phyloP scores from a whole-genome alignment of 2,329 filamentous ascomycete genomes.

The Xylariaceae sp. region DNA sequence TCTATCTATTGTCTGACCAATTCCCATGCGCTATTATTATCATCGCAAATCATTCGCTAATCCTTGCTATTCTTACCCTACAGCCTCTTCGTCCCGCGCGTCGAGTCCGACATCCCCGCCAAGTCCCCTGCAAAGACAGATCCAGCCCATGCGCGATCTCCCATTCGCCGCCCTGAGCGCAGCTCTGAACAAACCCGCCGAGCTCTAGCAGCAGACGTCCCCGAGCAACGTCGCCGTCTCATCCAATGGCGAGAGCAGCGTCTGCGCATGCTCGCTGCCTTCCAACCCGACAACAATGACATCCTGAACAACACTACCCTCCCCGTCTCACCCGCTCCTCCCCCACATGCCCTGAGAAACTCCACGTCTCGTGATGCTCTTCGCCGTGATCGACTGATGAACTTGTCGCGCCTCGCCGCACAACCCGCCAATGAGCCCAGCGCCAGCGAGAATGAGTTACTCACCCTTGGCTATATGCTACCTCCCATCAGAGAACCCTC shows the following conservation, averaged over 20 bases:
- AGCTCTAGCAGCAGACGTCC: neutral
- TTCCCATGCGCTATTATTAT: neutral
- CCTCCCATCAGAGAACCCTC: too few species aligned
- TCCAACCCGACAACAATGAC: slow-evolving; percentile 15
- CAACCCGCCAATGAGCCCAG: too few species aligned
- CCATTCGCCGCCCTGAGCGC: slow-evolving; percentile 36
- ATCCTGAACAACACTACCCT: neutral
- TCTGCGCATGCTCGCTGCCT: slow-evolving; percentile 26
- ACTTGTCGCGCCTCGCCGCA: too few species aligned
- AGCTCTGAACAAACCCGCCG: neutral
- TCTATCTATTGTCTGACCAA: slow-evolving; percentile 1
- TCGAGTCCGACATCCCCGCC: slow-evolving; percentile 40
- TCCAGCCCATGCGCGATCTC: slow-evolving; percentile 32
- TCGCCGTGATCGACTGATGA: neutral
- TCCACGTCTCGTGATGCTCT: neutral
- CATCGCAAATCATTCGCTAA: slow-evolving; percentile 13
- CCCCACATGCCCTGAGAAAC: slow-evolving; percentile 1
- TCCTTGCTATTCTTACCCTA: neutral
- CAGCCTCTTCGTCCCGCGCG: slow-evolving; percentile 45
- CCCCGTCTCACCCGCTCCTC: neutral
- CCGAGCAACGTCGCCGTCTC: slow-evolving; percentile 26
- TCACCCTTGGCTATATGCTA: too few species aligned
- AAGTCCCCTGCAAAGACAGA: slow-evolving; percentile 33
- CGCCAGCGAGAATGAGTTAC: too few species aligned
- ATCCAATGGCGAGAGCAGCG: slow-evolving; percentile 32